Percentiles rank a stretch among this genome's conserved stretches.
Evolutionary conservation across 106 monocot genomes (phyloP).

Genomic region (Chionographis japonica): DNA sequence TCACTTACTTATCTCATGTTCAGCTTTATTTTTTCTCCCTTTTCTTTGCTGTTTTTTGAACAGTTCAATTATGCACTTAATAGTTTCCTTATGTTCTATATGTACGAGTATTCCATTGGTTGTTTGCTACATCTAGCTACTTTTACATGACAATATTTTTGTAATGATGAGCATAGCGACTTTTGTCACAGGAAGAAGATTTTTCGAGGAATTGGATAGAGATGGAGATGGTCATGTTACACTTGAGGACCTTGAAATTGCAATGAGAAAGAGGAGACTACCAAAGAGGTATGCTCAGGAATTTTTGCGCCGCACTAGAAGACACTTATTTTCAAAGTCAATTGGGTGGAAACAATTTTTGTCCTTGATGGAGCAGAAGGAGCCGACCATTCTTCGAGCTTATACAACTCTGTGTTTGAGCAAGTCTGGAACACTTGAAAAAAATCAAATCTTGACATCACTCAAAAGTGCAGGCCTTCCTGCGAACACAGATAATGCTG

Average conservation of each 20-base stretch:
- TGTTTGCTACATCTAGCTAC: no score
- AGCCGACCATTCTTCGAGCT: conserved; percentile 88
- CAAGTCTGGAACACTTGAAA: conserved; percentile 94
- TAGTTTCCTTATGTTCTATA: no score
- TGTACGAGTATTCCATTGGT: no score
- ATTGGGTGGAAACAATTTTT: conserved; percentile 98
- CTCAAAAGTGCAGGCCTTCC: conserved; percentile 90
- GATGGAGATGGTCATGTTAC: conserved; percentile 91
- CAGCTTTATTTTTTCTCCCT: no score
- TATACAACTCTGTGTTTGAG: conserved; percentile 92
- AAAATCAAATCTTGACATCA: conserved; percentile 85
- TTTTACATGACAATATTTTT: no score
- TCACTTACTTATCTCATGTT: no score
- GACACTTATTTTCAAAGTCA: conserved; percentile 88
- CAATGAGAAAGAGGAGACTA: conserved; percentile 87
- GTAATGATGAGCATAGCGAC: no score
- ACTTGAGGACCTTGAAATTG: conserved; percentile 90
- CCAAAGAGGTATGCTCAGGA: conserved; percentile 81
- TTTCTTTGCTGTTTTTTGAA: no score
- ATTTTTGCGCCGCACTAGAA: conserved; percentile 67
- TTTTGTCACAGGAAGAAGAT: conserved; percentile 58
- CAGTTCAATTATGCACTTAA: no score
- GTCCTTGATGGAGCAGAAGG: conserved; percentile 93
- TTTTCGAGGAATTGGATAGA: conserved; percentile 94
- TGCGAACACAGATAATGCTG: conserved; percentile 91